Percentiles rank a stretch among this genome's conserved stretches.
Conservation (phyloP, 345 rosid species). For the Boechera stricta region DNA sequence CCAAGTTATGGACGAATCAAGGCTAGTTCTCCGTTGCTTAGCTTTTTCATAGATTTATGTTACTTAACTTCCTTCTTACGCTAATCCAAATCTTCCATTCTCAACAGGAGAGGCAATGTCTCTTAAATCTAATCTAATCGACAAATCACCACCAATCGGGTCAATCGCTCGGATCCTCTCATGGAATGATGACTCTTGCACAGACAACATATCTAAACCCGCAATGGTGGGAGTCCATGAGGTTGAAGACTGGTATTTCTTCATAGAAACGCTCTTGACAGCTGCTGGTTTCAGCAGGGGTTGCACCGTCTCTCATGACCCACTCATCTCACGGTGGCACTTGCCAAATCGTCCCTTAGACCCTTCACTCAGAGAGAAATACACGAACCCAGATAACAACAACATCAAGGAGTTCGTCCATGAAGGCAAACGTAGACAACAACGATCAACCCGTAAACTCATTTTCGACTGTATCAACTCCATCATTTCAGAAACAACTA, state of each 20-base stretch:
- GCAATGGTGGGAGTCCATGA: slow-evolving; percentile 51
- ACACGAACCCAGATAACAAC: slow-evolving; percentile 48
- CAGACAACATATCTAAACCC: slow-evolving; percentile 49
- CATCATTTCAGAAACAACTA: slow-evolving; percentile 53
- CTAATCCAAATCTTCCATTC: slow-evolving; percentile 60
- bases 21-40: slow-evolving; percentile 49
- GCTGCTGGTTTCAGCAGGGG: slow-evolving; percentile 66
- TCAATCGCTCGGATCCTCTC: slow-evolving; percentile 68
- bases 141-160: slow-evolving; percentile 78
- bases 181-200: slow-evolving; percentile 58
- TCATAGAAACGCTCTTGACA: slow-evolving; percentile 59
- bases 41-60: slow-evolving; percentile 26
- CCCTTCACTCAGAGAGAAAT: slow-evolving; percentile 68
- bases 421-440: slow-evolving; percentile 77
- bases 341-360: slow-evolving; percentile 76
- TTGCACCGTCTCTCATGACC: slow-evolving; percentile 40
- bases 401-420: slow-evolving; percentile 49
- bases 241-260: slow-evolving; percentile 63
- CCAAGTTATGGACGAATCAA: slow-evolving; percentile 45
- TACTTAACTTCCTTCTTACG: slow-evolving; percentile 47
- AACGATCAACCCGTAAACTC: slow-evolving; percentile 69
- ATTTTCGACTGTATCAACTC: slow-evolving; percentile 71
- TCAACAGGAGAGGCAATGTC: slow-evolving; percentile 56
- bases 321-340: slow-evolving; percentile 59
- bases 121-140: slow-evolving; percentile 73